Base-by-base conservation (phyloP, 2,329 filamentous ascomycete species). In the Fusarium duplospermum region DNA sequence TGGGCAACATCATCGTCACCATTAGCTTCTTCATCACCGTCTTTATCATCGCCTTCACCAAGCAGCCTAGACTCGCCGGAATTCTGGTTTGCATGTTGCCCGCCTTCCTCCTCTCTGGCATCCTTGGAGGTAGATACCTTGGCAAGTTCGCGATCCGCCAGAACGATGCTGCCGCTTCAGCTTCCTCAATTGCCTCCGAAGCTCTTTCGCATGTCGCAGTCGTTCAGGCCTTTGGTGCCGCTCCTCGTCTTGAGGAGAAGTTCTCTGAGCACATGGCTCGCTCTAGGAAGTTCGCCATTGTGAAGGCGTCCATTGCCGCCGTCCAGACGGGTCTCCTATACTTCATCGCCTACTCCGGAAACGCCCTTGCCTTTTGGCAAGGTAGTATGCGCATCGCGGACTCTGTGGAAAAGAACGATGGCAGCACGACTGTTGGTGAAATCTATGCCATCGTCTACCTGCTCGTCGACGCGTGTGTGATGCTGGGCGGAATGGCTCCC, bases 341-440 rank as follows among this genome's bases (percentile, higher is more conserved):
- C 79, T 93, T 93, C 73, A 88, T 93, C 70, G 89, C 90, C 4
- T 93, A 91, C 72, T 87, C 89, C 1, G 90, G 89, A 4, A 93
- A 93, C 78, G 90, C 89, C 2, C 82, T 93, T 16, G 90, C 91
- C 0, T 93, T 92, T 76, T 93, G 90, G 90, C 87, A 92, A 78
- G 91, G 91, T 45, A 90, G 89, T 71, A 84, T 83, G 36, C 86
- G 86, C 58, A 86, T 87, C 69, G 83, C 82, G 27, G 80, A 83
- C 6, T 79, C 83, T 1, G 81, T 84, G 9, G 79, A 78, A 9
- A 80, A 80, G 4, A 76, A 79, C 24, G 72, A 76, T 3, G 74
- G 78, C 54, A 81, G 80, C 20, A 77, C 82, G 2, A 84, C 83
- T 0, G 82, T 87, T 10, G 85, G 85, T 29, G 79, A 83, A 29